Evolutionary conservation across 2,329 filamentous ascomycete species (phyloP).

Genomic region (Monilinia fructicola): DNA sequence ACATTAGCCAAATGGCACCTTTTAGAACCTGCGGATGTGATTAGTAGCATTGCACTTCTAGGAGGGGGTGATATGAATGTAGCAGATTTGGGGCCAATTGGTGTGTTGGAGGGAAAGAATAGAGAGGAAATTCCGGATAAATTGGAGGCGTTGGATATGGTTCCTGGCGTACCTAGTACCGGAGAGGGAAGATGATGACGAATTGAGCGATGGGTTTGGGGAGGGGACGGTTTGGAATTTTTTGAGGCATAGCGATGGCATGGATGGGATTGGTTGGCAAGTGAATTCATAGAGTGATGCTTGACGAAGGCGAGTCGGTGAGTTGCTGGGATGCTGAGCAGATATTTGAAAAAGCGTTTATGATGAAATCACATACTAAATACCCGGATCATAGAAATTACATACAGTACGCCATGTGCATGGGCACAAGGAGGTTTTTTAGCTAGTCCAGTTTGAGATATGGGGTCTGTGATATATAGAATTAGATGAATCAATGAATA

Average conservation of each 20-base stretch:
- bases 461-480: too few species aligned
- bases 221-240: background rate
- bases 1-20: slow-evolving; percentile 90
- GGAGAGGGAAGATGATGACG: background rate
- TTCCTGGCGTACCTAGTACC: slow-evolving; percentile 7
- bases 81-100: slow-evolving; percentile 36
- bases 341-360: background rate
- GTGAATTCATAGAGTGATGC: background rate
- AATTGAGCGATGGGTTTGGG: background rate
- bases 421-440: too few species aligned
- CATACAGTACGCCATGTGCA: background rate
- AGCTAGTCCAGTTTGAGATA: too few species aligned
- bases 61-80: slow-evolving; percentile 34
- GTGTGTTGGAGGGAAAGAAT: slow-evolving; percentile 36
- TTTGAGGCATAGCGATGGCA: slow-evolving; percentile 7
- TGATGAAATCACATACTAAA: background rate
- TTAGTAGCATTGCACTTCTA: slow-evolving; percentile 63
- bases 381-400: background rate
- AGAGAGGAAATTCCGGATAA: slow-evolving; percentile 26
- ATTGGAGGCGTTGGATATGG: slow-evolving; percentile 13
- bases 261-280: background rate
- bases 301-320: background rate
- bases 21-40: slow-evolving; percentile 83
- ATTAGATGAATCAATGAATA: too few species aligned
- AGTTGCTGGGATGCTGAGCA: background rate